Base-by-base conservation (phyloP, 257 asterid species). In the Gentiana straminea region DNA sequence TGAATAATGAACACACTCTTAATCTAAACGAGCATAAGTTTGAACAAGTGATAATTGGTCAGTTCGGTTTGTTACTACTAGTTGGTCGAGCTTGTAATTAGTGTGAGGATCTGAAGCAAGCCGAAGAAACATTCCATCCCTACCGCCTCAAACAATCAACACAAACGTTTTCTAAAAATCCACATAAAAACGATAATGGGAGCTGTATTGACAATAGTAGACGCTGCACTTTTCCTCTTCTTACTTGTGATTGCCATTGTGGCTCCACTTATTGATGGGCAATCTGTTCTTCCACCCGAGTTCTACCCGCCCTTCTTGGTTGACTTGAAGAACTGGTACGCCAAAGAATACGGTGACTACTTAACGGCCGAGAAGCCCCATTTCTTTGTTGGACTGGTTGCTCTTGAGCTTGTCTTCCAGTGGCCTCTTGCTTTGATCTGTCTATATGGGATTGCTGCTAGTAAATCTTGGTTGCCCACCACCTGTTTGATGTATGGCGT, bases 401-500 rank as follows among this genome's bases (percentile, higher is more conserved):
- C 93, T 94, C 43, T 88, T 13, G 93, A 91, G 81, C 93, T 91
- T 9, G 33, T 91, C 46, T 80, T 84, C 66, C 94, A 84, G 62
- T 85, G 96, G 93, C 95, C 95, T 52, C 94, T 91, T 50, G 78
- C 91, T 46, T 33, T 88, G 15, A 70, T 83, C 15, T 71, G 64
- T 53, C 66, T 79, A 45, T 85, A 85, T 56, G 94, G 75, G n/a
- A 82, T 91, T 58, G 79, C 63, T n/a, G 73, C 84, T 33, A 79
- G 84, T 5, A 91, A 79, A 60, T 68, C 97, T 34, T 92, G 98
- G 98, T 49, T 80, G 59, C 70, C 66, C 79, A 81, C 94, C 68
- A 71, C 94, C 68, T 87, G 90, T 73, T 79, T 88, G 93, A 57
- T 88, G 32, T 88, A 78, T 72, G 98, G 98, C 48, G 81, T 63